These are phyloP conservation scores for Aspergillus persii DNA, from an alignment of 2,329 filamentous ascomycete species.

Conservation along the genomic window DNA sequence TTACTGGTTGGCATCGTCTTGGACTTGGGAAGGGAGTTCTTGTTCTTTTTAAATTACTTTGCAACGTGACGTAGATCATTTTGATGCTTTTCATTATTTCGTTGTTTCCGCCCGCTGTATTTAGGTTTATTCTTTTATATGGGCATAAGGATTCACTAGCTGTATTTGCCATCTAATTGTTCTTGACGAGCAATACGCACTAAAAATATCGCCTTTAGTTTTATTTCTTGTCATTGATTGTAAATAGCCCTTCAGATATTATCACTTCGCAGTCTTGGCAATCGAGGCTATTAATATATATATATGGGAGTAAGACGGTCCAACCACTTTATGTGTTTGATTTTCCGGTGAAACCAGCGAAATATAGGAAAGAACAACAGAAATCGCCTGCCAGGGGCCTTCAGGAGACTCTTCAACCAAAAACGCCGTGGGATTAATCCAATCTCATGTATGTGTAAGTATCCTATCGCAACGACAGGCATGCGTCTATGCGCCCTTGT, in stretches of 20 bases:
- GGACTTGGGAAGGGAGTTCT: not conserved
- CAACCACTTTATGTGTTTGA: not conserved
- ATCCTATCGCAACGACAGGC: not conserved
- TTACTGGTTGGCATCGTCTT: not conserved
- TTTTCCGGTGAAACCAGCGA: not conserved
- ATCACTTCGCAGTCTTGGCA: not conserved
- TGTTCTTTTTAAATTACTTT: not conserved
- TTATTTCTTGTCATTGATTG: no score
- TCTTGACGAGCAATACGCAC: not conserved
- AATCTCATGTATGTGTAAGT: slow-evolving; percentile 4
- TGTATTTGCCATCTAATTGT: not conserved
- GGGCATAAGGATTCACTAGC: not conserved
- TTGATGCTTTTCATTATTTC: not conserved
- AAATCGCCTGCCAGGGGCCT: not conserved
- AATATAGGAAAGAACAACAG: not conserved
- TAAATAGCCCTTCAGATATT: not conserved
- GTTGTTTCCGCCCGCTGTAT: not conserved
- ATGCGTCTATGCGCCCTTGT: slow-evolving; percentile 31
- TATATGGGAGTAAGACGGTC: not conserved
- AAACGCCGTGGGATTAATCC: slow-evolving; percentile 21
- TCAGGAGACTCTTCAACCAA: slow-evolving; percentile 20
- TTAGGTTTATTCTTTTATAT: not conserved
- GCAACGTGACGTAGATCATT: not conserved
- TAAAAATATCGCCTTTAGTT: not conserved
- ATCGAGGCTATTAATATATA: not conserved